Base-by-base conservation (phyloP, 2,329 filamentous ascomycete genomes). In the Canariomyces notabilis region DNA sequence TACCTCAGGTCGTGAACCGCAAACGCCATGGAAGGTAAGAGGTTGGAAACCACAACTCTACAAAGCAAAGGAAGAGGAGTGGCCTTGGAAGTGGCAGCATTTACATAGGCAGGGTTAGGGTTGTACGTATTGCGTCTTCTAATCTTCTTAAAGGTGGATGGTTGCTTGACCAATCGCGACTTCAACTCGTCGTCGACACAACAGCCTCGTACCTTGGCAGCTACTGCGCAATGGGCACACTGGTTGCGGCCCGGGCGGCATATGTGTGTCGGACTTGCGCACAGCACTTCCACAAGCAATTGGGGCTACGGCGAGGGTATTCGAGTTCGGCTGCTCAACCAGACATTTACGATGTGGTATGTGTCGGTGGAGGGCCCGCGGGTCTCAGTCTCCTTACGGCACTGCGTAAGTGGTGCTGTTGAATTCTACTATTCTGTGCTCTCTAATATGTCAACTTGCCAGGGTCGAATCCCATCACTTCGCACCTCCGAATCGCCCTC, bases 271-370 rank as follows among this genome's bases (percentile, higher is more conserved):
- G 63, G 41, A 70, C 67, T 58, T 79, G 76, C 55, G 67, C 65
- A 41, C 69, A 62, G 21, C 64, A 62, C 49, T 48, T 64, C n/a
- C 62, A 61, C 43, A 58, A 56, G 32, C 67, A 67, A 49, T 51
- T 61, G 20, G 63, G 63, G 48, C 62, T 73, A 18, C 63, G 62
- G 48, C 61, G 72, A 48, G 56, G 65, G 32, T 77, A 72, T 49
- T 64, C 72, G 19, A 72, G 65, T 35, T 58, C 67, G 9, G 55
- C 61, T 12, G 49, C 63, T 37, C 58, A 62, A 42, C 80, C 82
- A 9, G 87, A 94, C 55, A 82, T 95, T 59, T 96, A 93, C 71
- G 89, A 95, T 77, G 85, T 95, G 23, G 88, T 95, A 52, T 93
- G 89, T 59, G 85, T 95, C 44, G 89, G 89, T 51, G 90, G 89